A percentile compares a stretch with the other conserved stretches of the same genome.
These are phyloP conservation scores for Sporisorium iseilematis-ciliati DNA, from an alignment of 1,284 basidiomycete species.

Conservation along the genomic window DNA sequence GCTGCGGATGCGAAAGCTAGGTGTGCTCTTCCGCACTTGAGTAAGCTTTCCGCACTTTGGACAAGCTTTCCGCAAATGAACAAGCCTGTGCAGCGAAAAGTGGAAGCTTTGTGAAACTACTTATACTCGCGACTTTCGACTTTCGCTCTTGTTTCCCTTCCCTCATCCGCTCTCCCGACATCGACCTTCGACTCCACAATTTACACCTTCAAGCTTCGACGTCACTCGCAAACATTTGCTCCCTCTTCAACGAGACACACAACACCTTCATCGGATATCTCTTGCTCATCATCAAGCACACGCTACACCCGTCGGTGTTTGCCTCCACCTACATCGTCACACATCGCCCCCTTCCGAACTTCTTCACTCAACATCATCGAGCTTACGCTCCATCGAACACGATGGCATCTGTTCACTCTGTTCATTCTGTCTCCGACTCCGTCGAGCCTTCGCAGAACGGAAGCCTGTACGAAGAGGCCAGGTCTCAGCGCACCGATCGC, in stretches of 20 bases:
- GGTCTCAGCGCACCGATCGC: not conserved
- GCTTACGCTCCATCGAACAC: not conserved
- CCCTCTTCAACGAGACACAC: too few relatives aligned
- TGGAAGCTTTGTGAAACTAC: slow-evolving; percentile 17
- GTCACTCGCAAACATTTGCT: too few relatives aligned
- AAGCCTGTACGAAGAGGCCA: not conserved
- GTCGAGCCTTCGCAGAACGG: not conserved
- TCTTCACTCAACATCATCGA: not conserved
- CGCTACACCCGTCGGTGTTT: not conserved
- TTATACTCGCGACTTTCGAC: slow-evolving; percentile 11
- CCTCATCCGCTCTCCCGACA: not conserved
- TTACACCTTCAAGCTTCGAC: not conserved
- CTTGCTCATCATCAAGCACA: not conserved
- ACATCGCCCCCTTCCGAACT: not conserved
- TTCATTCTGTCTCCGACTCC: not conserved
- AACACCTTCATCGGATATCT: not conserved
- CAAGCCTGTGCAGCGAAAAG: slow-evolving; percentile 3
- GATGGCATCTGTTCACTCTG: not conserved
- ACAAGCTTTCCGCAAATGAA: slow-evolving; percentile 7
- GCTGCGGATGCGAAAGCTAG: not conserved
- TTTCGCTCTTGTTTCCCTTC: slow-evolving; percentile 2
- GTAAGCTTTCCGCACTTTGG: slow-evolving; percentile 9
- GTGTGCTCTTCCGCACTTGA: slow-evolving; percentile 7
- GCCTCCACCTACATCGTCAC: not conserved
- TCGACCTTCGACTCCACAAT: slow-evolving; percentile 16